A percentile compares a stretch with the other conserved stretches of the same genome.
These are phyloP conservation scores for Chrysoporthe puriensis DNA, from an alignment of 2,329 filamentous ascomycete genomes.

Conservation along the genomic window DNA sequence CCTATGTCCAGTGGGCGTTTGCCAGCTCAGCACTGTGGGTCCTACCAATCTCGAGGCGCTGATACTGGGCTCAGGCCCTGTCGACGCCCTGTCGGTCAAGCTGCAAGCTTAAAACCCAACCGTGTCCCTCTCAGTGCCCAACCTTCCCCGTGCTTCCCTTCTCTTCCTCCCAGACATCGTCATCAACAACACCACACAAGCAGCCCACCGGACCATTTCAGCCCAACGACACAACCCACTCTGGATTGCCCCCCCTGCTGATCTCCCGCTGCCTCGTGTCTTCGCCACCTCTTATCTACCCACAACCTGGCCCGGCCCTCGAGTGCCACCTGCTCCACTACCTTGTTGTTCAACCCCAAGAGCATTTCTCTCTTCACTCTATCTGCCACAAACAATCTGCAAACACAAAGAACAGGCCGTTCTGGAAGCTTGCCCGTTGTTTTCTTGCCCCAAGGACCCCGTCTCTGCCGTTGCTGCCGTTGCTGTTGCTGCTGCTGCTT, in stretches of 20 bases:
- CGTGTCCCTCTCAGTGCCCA: constrained; percentile 28
- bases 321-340: constrained; percentile 26
- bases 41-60: constrained; percentile 3
- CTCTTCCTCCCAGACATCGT: constrained; percentile 12
- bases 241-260: constrained; percentile 25
- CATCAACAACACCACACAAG: constrained; percentile 14
- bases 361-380: constrained; percentile 14
- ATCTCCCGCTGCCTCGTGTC: constrained; percentile 26
- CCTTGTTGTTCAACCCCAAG: constrained; percentile 16
- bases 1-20: constrained; percentile 19
- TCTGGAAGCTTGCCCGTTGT: constrained; percentile 23
- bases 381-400: constrained; percentile 18
- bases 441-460: constrained; percentile 17
- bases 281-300: constrained; percentile 27
- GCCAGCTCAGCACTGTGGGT: constrained; percentile 27
- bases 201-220: constrained; percentile 24
- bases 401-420: constrained; percentile 23
- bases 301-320: constrained; percentile 13
- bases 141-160: constrained; percentile 21
- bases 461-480: constrained; percentile 16
- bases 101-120: constrained; percentile 31
- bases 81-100: constrained; percentile 18
- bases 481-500: constrained; percentile 11
- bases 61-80: constrained; percentile 9
- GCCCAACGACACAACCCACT: constrained; percentile 26